phyloP scores from a whole-genome alignment of 225 moss, liverwort and hornwort species.

The Bryoerythrophyllum caledonicum region DNA sequence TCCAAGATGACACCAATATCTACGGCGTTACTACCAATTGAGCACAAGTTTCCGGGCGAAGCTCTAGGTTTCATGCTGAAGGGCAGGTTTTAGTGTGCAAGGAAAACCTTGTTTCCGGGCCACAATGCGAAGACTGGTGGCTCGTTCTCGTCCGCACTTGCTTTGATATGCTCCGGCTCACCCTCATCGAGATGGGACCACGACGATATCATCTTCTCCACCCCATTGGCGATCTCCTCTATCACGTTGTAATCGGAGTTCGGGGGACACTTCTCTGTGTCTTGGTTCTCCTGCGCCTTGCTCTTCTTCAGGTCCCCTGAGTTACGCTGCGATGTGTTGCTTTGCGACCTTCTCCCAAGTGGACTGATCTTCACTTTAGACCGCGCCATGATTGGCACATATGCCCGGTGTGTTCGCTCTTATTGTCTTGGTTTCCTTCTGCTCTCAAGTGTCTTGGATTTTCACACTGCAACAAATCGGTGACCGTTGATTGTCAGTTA shows the following conservation, averaged over 20 bases:
- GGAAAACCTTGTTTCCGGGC: constrained; percentile 23
- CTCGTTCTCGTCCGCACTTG: constrained; percentile 18
- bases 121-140: constrained; percentile 10
- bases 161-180: constrained; percentile 17
- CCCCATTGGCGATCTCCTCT: constrained; percentile 92
- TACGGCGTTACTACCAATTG: no score
- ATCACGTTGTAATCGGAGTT: constrained; percentile 81
- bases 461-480: background rate
- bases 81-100: background rate
- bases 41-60: no score
- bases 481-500: background rate
- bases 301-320: constrained; percentile 16
- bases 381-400: constrained; percentile 39
- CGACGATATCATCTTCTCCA: constrained; percentile 91
- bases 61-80: no score
- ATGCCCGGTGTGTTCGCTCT: background rate
- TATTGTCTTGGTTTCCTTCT: background rate
- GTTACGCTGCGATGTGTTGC: constrained; percentile 13
- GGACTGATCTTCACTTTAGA: constrained; percentile 49
- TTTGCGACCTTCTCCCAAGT: constrained; percentile 24
- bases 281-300: constrained; percentile 22
- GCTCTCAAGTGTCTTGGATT: background rate
- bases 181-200: constrained; percentile 70
- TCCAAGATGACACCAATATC: no score
- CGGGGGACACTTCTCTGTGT: constrained; percentile 61